phyloP scores from a whole-genome alignment of 805 yeast genomes.

The Pichia sporocuriosa region DNA sequence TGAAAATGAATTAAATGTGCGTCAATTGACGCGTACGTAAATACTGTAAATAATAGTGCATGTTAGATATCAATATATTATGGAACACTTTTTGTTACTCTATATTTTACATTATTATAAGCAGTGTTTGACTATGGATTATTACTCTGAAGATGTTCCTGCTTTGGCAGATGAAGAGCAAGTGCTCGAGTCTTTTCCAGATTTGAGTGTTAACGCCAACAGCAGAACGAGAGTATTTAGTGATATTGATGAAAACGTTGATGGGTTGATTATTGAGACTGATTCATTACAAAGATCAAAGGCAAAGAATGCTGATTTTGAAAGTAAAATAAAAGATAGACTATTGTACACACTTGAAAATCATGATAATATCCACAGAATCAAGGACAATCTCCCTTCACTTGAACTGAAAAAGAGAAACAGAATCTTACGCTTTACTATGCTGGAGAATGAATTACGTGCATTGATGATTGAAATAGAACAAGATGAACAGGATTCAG shows the following conservation, averaged over 20 bases:
- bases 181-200: slow-evolving; percentile 17
- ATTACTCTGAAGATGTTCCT: slow-evolving; percentile 24
- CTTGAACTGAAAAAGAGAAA: neutral
- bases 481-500: slow-evolving; percentile 1
- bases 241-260: neutral
- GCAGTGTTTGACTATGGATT: slow-evolving; percentile 15
- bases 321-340: slow-evolving; percentile 2
- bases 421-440: slow-evolving; percentile 8
- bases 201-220: neutral
- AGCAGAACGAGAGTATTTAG: neutral
- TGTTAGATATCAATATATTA: too few species aligned
- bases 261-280: slow-evolving; percentile 2
- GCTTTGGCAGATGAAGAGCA: slow-evolving; percentile 16
- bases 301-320: slow-evolving; percentile 5
- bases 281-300: neutral
- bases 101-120: too few species aligned
- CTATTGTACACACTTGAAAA: neutral
- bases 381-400: neutral
- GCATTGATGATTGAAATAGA: slow-evolving; percentile 11
- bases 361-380: neutral
- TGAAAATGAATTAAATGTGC: too few species aligned
- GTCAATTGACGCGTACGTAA: too few species aligned
- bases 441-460: slow-evolving; percentile 11
- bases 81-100: too few species aligned
- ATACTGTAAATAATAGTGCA: too few species aligned